phyloP scores from a whole-genome alignment of 2,329 filamentous ascomycete genomes.

The Endocalyx cinctus region DNA sequence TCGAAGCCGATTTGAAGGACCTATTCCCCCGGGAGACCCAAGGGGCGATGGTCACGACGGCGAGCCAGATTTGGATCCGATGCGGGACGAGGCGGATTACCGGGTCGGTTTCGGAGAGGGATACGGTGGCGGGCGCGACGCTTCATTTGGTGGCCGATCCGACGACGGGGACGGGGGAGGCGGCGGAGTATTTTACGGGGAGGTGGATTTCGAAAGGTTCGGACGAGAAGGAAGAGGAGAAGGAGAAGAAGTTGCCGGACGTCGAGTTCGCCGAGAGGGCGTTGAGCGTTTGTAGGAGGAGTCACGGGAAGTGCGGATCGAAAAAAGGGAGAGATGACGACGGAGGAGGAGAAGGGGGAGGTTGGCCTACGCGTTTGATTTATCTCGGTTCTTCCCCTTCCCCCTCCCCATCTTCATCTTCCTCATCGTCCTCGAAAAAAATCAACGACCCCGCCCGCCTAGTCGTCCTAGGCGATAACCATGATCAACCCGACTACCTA shows the following conservation, averaged over 20 bases:
- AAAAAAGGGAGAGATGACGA: too few relatives aligned
- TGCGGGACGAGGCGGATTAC: too few relatives aligned
- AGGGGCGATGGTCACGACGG: too few relatives aligned
- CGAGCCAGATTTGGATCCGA: not conserved
- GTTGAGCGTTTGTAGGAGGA: too few relatives aligned
- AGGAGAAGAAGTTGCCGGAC: not conserved
- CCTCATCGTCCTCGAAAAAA: too few relatives aligned
- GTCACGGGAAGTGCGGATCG: too few relatives aligned
- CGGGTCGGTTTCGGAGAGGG: not conserved
- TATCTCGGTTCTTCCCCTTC: slow-evolving; percentile 2
- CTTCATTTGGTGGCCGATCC: too few relatives aligned
- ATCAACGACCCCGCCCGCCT: slow-evolving; percentile 2
- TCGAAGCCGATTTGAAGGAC: not conserved
- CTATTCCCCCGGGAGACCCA: not conserved
- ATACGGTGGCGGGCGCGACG: too few relatives aligned
- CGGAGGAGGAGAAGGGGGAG: not conserved
- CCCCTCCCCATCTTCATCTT: too few relatives aligned
- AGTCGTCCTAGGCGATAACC: slow-evolving; percentile 2
- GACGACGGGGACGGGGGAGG: too few relatives aligned
- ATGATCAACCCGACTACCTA: slow-evolving; percentile 10
- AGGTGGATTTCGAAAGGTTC: slow-evolving; percentile 3
- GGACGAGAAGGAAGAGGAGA: slow-evolving; percentile 1
- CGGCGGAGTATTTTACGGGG: not conserved
- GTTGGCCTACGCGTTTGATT: slow-evolving; percentile 9
- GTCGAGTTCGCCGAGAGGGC: too few relatives aligned